Conservation (phyloP, 441 rosid genomes). For the Aleurites moluccanus region DNA sequence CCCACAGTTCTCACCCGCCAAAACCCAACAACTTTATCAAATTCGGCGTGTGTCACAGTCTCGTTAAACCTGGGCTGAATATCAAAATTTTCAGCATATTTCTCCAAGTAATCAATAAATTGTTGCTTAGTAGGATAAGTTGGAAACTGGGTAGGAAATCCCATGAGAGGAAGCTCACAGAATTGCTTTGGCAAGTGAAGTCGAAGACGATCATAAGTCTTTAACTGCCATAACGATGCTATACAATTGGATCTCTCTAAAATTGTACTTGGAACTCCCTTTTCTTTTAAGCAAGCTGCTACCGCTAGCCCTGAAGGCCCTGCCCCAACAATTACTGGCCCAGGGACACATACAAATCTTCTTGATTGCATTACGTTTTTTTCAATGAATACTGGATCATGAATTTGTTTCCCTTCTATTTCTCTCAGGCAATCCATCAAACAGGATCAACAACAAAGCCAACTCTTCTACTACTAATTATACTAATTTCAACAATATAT, state of each 20-base stretch:
- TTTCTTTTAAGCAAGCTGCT: slow-evolving; percentile 71
- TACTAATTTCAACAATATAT: neutral
- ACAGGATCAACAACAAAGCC: slow-evolving; percentile 7
- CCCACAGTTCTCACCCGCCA: slow-evolving; percentile 66
- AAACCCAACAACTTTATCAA: slow-evolving; percentile 40
- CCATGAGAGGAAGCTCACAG: slow-evolving; percentile 71
- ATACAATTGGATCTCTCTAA: slow-evolving; percentile 67
- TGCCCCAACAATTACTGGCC: slow-evolving; percentile 79
- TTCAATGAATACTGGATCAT: slow-evolving; percentile 52
- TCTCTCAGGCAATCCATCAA: slow-evolving; percentile 58
- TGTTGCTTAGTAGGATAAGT: slow-evolving; percentile 76
- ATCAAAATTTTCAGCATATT: slow-evolving; percentile 44
- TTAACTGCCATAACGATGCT: slow-evolving; percentile 76
- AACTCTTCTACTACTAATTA: neutral
- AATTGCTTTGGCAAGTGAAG: slow-evolving; percentile 87
- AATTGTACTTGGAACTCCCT: slow-evolving; percentile 50
- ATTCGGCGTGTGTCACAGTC: slow-evolving; percentile 58
- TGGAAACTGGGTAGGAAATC: slow-evolving; percentile 63
- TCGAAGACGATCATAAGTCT: slow-evolving; percentile 84
- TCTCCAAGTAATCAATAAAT: slow-evolving; percentile 54
- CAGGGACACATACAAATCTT: slow-evolving; percentile 50
- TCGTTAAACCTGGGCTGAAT: slow-evolving; percentile 53
- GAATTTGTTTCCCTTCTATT: slow-evolving; percentile 72
- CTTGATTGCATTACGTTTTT: slow-evolving; percentile 28
- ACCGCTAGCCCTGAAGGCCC: slow-evolving; percentile 86